Conservation (phyloP, 2,329 filamentous ascomycete genomes). For the Aspergillus sp. region DNA sequence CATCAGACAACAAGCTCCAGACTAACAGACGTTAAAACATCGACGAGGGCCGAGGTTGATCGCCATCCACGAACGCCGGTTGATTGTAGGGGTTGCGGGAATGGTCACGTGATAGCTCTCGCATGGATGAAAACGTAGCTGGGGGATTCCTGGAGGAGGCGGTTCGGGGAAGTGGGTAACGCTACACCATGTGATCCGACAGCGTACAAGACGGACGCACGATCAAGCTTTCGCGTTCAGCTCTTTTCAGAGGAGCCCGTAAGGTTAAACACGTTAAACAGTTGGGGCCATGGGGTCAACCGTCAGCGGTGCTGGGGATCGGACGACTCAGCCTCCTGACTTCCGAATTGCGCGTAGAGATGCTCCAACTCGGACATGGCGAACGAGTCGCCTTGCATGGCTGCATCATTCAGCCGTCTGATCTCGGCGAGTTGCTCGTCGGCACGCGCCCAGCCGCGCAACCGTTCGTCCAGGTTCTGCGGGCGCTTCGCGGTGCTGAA, state of each 20-base stretch:
- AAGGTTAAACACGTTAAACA: not conserved
- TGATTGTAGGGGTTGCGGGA: too few species aligned
- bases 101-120: too few species aligned
- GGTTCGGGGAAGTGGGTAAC: too few species aligned
- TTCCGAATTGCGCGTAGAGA: slow-evolving; percentile 31
- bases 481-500: slow-evolving; percentile 42
- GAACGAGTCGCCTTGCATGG: slow-evolving; percentile 34
- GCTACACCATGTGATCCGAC: too few species aligned
- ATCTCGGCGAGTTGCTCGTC: slow-evolving; percentile 37
- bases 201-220: too few species aligned
- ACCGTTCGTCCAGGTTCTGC: slow-evolving; percentile 28
- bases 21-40: not conserved
- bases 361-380: slow-evolving; percentile 36
- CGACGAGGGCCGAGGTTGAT: not conserved
- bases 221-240: too few species aligned
- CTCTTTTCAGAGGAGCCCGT: not conserved
- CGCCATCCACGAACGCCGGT: not conserved
- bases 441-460: slow-evolving; percentile 37
- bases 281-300: not conserved
- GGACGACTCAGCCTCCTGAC: slow-evolving; percentile 8
- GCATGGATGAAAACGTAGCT: too few species aligned
- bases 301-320: slow-evolving; percentile 11
- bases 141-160: too few species aligned
- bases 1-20: not conserved
- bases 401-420: slow-evolving; percentile 34